Base-by-base conservation (phyloP, 495 filamentous ascomycete species). In the Hypoxylon fuscum region DNA sequence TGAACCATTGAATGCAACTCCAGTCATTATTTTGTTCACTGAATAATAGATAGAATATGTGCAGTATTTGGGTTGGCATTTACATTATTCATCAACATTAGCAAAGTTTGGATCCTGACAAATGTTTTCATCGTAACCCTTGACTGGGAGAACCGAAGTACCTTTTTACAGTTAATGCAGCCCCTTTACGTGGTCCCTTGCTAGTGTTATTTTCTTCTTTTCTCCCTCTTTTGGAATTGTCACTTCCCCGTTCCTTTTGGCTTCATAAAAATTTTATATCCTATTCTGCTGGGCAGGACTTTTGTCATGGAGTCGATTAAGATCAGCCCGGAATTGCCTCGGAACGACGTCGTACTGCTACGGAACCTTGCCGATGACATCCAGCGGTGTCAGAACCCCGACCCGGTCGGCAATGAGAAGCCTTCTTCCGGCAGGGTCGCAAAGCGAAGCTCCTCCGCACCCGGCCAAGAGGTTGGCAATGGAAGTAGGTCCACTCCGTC, bases 311-410 rank as follows among this genome's bases (percentile, higher is more conserved):
- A 59, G 48, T 64, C 54, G 15, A 67, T 71, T 25, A 56, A 64
- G 10, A 47, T 79, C 44, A 77, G 79, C 68, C 80, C 79, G 40
- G 72, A 81, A 56, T 69, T 85, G 53, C 79, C 82, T 29, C 74
- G 70, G 23, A 73, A 79, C 27, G 83, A 86, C 63, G 64, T 68
- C 35, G 53, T 84, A 48, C 79, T 86, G 5, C 69, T 86, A n/a
- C 63, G 75, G 44, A 76, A 78, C 49, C 72, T 86, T 22, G 67
- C 80, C 48, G 62, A 66, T 20, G 75, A 79, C 46, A 69, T 77
- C 17, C 41, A 66, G 15, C 29, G 43, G 23, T 55, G 38, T 20
- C 52, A 63, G 25, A 50, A 48, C 5, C 22, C 51, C 46, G 53
- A 22, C 7, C 27, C 56, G 48, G 20, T 42, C 29, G 9, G 17